These are phyloP conservation scores for Crithidia sp. DNA, from an alignment of 208 protist species.

Conservation along the genomic window DNA sequence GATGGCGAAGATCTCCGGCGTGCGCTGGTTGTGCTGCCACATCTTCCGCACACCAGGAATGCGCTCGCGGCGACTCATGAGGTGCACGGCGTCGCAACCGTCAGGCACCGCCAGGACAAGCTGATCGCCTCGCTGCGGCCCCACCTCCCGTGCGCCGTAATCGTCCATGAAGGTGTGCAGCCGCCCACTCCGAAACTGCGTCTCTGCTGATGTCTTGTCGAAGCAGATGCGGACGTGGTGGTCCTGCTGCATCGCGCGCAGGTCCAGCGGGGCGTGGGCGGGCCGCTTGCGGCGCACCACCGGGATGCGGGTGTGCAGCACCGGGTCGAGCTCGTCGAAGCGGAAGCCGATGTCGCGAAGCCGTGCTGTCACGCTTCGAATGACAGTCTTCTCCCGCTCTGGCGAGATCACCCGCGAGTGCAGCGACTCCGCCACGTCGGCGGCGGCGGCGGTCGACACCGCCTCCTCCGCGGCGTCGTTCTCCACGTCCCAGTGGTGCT, in stretches of 20 bases:
- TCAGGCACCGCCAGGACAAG: constrained; percentile 27
- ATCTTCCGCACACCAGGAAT: constrained; percentile 26
- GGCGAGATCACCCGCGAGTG: neutral
- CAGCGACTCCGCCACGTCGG: neutral
- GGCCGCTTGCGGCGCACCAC: constrained; percentile 58
- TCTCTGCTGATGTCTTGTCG: neutral
- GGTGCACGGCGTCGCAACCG: constrained; percentile 37
- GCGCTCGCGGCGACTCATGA: constrained; percentile 40
- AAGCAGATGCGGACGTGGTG: constrained; percentile 34
- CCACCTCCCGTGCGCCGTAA: constrained; percentile 12
- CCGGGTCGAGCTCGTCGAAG: constrained; percentile 62
- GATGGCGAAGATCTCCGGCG: constrained; percentile 73
- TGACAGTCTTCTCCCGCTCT: constrained; percentile 24
- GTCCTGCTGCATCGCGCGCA: constrained; percentile 4
- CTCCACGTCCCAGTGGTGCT: neutral
- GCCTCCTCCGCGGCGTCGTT: neutral
- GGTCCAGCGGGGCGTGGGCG: constrained; percentile 8
- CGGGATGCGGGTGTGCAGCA: constrained; percentile 67
- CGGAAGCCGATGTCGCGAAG: constrained; percentile 65
- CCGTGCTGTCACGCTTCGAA: constrained; percentile 28
- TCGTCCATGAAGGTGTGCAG: neutral
- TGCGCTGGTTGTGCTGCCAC: constrained; percentile 35
- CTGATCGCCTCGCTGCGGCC: neutral
- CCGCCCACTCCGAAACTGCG: constrained; percentile 9
- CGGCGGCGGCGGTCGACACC: neutral